phyloP scores from a whole-genome alignment of 306 rosid species.

The Prinsepia uniflora region DNA sequence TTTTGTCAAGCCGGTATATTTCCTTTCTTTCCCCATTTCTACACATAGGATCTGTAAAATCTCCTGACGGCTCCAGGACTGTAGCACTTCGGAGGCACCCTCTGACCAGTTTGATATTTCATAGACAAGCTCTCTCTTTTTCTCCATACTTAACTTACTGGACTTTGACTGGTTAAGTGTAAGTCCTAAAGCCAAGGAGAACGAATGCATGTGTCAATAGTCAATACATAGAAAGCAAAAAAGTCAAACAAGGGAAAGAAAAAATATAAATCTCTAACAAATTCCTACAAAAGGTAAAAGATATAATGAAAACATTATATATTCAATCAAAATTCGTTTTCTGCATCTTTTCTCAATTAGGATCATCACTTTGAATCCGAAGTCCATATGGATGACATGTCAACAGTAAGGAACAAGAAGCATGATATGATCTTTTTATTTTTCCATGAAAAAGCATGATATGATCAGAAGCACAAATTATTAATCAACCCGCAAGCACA shows the following conservation, averaged over 20 bases:
- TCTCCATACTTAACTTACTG: constrained; percentile 73
- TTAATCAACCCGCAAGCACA: constrained; percentile 15
- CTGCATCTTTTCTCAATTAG: not conserved
- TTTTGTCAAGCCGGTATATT: constrained; percentile 94
- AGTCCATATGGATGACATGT: constrained; percentile 20
- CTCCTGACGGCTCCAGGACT: constrained; percentile 97
- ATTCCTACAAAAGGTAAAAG: not conserved
- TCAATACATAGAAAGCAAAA: constrained; percentile 18
- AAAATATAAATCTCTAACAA: not conserved
- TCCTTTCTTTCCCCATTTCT: constrained; percentile 99
- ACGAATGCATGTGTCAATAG: constrained; percentile 19
- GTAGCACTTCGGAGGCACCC: constrained; percentile 77
- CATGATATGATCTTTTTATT: constrained; percentile 2
- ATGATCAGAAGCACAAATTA: constrained; percentile 11
- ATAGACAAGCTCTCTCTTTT: constrained; percentile 79
- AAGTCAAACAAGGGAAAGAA: not conserved
- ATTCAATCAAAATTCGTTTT: not conserved
- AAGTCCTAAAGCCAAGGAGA: constrained; percentile 42
- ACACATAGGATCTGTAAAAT: constrained; percentile 87
- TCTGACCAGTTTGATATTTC: constrained; percentile 71
- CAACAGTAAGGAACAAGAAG: constrained; percentile 16
- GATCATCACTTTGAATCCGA: constrained; percentile 1
- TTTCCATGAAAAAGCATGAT: constrained; percentile 14
- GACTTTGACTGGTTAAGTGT: constrained; percentile 53
- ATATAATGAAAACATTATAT: not conserved